Percentiles rank a stretch among this genome's conserved stretches.
Conservation (phyloP, 1,284 basidiomycete genomes). For the Moesziomyces aphidis region DNA sequence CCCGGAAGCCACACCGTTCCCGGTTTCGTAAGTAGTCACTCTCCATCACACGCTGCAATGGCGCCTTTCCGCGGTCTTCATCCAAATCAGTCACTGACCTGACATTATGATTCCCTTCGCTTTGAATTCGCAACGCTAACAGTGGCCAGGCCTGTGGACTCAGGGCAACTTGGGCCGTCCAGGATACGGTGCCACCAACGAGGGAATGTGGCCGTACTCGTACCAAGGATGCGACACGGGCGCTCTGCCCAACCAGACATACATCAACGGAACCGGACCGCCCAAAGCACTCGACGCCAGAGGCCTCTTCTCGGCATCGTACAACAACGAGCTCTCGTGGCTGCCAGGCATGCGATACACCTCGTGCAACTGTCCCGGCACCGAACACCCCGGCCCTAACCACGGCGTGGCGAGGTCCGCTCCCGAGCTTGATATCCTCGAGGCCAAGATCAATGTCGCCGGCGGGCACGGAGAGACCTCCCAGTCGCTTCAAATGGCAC, state of each 20-base stretch:
- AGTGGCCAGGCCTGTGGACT: constrained; percentile 69
- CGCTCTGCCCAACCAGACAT: constrained; percentile 61
- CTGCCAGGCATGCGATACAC: constrained; percentile 63
- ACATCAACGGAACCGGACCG: constrained; percentile 54
- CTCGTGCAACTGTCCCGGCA: constrained; percentile 61
- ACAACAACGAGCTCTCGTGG: constrained; percentile 53
- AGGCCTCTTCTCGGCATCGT: constrained; percentile 30
- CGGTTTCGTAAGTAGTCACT: constrained; percentile 12
- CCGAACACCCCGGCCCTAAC: constrained; percentile 64
- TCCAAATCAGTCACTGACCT: constrained; percentile 5
- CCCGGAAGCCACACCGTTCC: constrained; percentile 30
- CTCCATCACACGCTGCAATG: background rate
- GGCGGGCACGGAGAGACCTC: constrained; percentile 57
- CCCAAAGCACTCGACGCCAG: constrained; percentile 38
- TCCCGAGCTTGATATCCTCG: constrained; percentile 67
- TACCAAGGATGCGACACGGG: constrained; percentile 67
- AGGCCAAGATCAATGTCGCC: constrained; percentile 72
- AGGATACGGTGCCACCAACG: constrained; percentile 66
- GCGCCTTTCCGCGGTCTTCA: too few relatives aligned
- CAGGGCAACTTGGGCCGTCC: constrained; percentile 65
- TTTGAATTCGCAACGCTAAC: constrained; percentile 60
- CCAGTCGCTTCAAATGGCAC: constrained; percentile 66
- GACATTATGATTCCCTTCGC: background rate
- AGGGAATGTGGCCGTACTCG: constrained; percentile 69
- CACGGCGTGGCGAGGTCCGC: constrained; percentile 59